A percentile compares a stretch with the other conserved stretches of the same genome.
Conservation (phyloP, 2,329 filamentous ascomycete genomes). For the Rhinocladiella mackenziei region DNA sequence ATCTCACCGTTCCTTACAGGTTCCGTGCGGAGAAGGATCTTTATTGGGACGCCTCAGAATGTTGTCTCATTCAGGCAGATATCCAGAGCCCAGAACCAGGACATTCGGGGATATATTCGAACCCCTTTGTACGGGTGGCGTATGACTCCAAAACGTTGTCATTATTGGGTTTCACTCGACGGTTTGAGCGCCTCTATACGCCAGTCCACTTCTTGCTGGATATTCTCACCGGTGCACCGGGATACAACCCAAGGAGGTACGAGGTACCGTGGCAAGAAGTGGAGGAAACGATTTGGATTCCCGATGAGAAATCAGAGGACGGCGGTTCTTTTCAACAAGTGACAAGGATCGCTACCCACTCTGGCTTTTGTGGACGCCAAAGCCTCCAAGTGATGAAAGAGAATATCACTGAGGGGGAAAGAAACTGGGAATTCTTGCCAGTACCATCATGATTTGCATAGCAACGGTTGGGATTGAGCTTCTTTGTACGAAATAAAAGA, state of each 20-base stretch:
- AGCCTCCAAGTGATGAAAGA: conserved; percentile 44
- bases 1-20: conserved; percentile 36
- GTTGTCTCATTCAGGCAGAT: conserved; percentile 56
- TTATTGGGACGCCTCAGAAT: conserved; percentile 62
- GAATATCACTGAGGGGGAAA: conserved; percentile 40
- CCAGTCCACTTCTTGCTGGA: conserved; percentile 58
- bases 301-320: conserved; percentile 30
- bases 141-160: conserved; percentile 57
- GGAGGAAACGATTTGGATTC: conserved; percentile 42
- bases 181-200: conserved; percentile 63
- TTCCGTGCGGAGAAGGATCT: conserved; percentile 58
- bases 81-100: conserved; percentile 39
- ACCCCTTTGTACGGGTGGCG: conserved; percentile 69
- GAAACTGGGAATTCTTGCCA: conserved; percentile 44
- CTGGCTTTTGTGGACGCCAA: conserved; percentile 45
- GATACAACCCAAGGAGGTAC: conserved; percentile 56
- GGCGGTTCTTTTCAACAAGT: conserved; percentile 40
- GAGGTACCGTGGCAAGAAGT: conserved; percentile 55
- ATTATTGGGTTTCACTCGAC: conserved; percentile 58
- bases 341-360: conserved; percentile 40
- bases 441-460: conserved; percentile 32
- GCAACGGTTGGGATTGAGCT: conserved; percentile 17
- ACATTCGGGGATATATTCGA: conserved; percentile 64
- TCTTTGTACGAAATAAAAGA: background rate
- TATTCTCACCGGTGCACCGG: conserved; percentile 54